phyloP scores from a whole-genome alignment of 148 eudicot genomes.

The Tetragonia tetragonoides region DNA sequence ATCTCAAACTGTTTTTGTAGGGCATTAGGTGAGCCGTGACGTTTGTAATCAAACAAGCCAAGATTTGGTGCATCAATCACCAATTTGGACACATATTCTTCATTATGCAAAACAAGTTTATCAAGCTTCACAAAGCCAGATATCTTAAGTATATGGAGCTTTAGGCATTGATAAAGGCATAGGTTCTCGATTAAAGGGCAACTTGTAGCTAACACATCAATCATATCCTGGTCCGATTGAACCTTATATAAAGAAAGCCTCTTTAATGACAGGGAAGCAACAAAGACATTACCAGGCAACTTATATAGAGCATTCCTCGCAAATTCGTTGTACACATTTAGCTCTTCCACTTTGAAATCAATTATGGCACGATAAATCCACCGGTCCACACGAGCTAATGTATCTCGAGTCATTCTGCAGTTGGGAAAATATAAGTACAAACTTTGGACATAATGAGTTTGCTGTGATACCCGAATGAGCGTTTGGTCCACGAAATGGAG shows the following conservation, averaged over 20 bases:
- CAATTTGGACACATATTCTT: neutral
- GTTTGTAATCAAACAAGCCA: neutral
- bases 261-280: neutral
- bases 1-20: neutral
- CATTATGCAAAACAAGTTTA: neutral
- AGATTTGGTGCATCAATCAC: neutral
- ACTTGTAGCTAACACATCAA: neutral
- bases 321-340: neutral
- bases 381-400: neutral
- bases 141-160: neutral
- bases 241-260: neutral
- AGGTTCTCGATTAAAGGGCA: neutral
- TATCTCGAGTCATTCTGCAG: neutral
- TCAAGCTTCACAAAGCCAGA: neutral
- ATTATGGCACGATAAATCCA: neutral
- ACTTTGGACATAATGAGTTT: neutral
- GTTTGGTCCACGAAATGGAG: neutral
- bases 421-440: neutral
- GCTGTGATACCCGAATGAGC: neutral
- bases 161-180: neutral
- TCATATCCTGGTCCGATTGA: neutral
- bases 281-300: neutral
- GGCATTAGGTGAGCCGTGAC: no score
- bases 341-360: neutral
- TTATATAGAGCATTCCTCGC: neutral